These are phyloP conservation scores for Trichophyton mentagrophytes DNA, from an alignment of 2,329 filamentous ascomycete species.

Conservation along the genomic window DNA sequence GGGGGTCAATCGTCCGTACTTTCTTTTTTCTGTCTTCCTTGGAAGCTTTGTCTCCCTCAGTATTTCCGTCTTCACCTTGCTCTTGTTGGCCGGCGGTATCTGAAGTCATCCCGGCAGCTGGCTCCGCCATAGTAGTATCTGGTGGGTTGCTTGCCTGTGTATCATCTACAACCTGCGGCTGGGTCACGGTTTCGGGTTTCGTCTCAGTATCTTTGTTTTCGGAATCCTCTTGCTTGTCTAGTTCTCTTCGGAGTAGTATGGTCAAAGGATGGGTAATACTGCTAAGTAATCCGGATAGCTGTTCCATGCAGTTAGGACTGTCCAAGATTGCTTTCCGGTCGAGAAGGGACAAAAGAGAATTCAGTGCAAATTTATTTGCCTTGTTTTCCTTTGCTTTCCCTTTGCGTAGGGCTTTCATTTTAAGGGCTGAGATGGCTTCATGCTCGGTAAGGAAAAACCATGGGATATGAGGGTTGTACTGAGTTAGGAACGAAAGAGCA, in stretches of 20 bases:
- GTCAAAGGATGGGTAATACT: conserved; percentile 79
- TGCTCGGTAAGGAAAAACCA: conserved; percentile 92
- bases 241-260: conserved; percentile 68
- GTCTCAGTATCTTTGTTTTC: conserved; percentile 30
- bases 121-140: conserved; percentile 32
- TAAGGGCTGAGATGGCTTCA: conserved; percentile 64
- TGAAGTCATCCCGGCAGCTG: conserved; percentile 9
- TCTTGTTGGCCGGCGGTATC: conserved; percentile 20
- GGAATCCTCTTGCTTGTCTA: conserved; percentile 48
- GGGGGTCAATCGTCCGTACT: conserved; percentile 57
- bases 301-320: conserved; percentile 92
- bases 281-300: conserved; percentile 73
- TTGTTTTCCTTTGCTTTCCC: conserved; percentile 78
- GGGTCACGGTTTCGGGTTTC: conserved; percentile 24
- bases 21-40: conserved; percentile 43
- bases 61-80: conserved; percentile 26
- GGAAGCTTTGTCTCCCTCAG: conserved; percentile 11
- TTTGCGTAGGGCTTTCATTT: conserved; percentile 65
- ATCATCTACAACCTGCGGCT: conserved; percentile 16
- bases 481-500: conserved; percentile 68
- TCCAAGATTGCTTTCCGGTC: conserved; percentile 95
- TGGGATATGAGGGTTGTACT: conserved; percentile 73
- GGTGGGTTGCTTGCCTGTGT: conserved; percentile 16
- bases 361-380: conserved; percentile 78
- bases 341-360: conserved; percentile 73